Evolutionary conservation across 345 rosid genomes (phyloP).

Genomic region (Brassica napus): DNA sequence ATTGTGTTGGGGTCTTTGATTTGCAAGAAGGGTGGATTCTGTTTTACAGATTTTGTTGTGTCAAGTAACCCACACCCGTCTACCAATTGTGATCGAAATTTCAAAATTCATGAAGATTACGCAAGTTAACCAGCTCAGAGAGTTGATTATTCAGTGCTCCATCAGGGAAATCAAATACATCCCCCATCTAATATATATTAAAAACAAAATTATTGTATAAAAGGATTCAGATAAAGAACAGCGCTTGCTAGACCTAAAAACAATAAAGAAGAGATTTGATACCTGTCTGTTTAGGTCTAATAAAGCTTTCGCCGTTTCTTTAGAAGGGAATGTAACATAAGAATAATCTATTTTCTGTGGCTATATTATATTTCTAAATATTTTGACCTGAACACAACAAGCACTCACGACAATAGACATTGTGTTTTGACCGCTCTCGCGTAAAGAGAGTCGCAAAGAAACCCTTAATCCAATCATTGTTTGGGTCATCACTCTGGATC

Average conservation of each 20-base stretch:
- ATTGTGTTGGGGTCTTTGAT: no score
- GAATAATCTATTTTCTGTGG: no score
- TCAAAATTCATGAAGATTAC: conserved; percentile 8
- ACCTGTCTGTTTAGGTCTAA: conserved; percentile 61
- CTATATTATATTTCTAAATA: no score
- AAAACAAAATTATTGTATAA: neutral
- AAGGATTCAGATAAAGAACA: neutral
- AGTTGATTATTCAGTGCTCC: neutral
- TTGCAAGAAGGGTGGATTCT: no score
- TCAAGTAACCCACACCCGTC: conserved; percentile 43
- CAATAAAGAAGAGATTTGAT: neutral
- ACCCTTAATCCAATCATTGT: no score
- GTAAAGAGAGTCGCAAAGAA: no score
- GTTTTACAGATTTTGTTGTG: no score
- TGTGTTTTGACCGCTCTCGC: no score
- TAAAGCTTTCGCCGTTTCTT: conserved; percentile 46
- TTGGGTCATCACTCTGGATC: no score
- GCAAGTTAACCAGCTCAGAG: neutral
- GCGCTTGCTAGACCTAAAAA: neutral
- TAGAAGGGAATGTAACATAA: conserved; percentile 52
- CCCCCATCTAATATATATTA: neutral
- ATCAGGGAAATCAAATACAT: neutral
- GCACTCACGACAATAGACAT: no score
- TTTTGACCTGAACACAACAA: no score
- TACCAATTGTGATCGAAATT: conserved; percentile 45